Evolutionary conservation across 179 eudicot genomes (phyloP).

Genomic region (Actinidia chinensis): DNA sequence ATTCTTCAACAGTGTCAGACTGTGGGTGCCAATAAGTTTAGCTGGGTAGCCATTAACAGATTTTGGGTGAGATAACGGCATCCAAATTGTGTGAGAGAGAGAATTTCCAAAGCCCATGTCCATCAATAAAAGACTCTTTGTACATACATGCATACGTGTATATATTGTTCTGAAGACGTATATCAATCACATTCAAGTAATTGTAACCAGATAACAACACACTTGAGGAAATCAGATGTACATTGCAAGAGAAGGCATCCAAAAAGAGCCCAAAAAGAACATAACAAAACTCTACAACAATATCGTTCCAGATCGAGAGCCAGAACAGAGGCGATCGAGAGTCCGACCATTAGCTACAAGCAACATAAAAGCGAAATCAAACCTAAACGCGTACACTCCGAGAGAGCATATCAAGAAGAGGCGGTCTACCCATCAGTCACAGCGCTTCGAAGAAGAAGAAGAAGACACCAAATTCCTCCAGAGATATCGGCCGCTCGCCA

Average conservation of each 20-base stretch:
- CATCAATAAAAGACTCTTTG: no score
- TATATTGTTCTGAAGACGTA: neutral
- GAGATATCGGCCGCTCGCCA: constrained; percentile 64
- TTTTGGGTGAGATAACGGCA: neutral
- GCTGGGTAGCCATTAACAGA: neutral
- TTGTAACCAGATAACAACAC: neutral
- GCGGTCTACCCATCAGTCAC: constrained; percentile 11
- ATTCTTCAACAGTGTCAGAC: neutral
- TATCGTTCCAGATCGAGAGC: neutral
- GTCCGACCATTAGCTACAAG: neutral
- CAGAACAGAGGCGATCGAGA: constrained; percentile 1
- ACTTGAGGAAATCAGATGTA: constrained; percentile 3
- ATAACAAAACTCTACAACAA: constrained; percentile 13
- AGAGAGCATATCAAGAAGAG: neutral
- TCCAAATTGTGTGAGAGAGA: neutral
- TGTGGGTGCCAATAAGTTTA: neutral
- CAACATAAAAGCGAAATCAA: neutral
- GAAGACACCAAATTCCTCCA: constrained; percentile 51
- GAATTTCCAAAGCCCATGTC: neutral
- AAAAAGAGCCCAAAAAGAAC: no score
- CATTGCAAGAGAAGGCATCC: neutral
- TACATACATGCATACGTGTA: neutral
- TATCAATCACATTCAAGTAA: neutral
- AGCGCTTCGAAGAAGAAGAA: constrained; percentile 25
- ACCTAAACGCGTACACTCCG: neutral